These are phyloP conservation scores for Lycium ferocissimum DNA, from an alignment of 257 asterid species.

Conservation along the genomic window DNA sequence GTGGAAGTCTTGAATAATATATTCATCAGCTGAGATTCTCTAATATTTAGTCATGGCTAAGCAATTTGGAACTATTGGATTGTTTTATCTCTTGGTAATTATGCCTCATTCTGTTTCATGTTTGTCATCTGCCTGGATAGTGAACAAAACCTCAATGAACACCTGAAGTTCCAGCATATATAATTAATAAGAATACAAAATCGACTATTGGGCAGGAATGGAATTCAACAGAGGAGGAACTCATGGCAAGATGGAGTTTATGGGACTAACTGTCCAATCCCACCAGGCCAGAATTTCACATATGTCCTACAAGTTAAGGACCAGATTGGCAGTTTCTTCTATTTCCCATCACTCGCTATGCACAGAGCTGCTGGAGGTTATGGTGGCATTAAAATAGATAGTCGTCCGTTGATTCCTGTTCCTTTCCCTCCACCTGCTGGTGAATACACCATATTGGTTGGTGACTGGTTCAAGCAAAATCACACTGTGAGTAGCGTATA, in stretches of 20 bases:
- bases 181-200: not conserved
- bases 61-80: not conserved
- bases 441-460: conserved; percentile 49
- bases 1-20: not conserved
- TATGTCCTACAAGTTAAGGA: conserved; percentile 54
- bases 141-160: not conserved
- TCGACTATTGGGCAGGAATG: conserved; percentile 42
- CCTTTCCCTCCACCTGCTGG: conserved; percentile 57
- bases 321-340: conserved; percentile 61
- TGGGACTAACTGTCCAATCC: conserved; percentile 61
- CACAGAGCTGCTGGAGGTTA: conserved; percentile 64
- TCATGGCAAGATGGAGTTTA: conserved; percentile 62
- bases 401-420: conserved; percentile 54
- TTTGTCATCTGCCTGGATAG: not conserved
- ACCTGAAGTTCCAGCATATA: not conserved
- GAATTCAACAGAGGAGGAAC: conserved; percentile 54
- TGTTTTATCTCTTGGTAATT: not conserved
- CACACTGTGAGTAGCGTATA: conserved; percentile 45
- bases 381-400: conserved; percentile 49
- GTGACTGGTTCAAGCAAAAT: conserved; percentile 57
- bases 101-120: not conserved
- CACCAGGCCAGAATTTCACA: conserved; percentile 56
- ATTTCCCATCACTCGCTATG: conserved; percentile 54
- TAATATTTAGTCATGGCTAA: not conserved
- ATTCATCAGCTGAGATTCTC: not conserved